Evolutionary conservation across 768 basidiomycete species (phyloP).

Genomic region (Suillus clintonianus): DNA sequence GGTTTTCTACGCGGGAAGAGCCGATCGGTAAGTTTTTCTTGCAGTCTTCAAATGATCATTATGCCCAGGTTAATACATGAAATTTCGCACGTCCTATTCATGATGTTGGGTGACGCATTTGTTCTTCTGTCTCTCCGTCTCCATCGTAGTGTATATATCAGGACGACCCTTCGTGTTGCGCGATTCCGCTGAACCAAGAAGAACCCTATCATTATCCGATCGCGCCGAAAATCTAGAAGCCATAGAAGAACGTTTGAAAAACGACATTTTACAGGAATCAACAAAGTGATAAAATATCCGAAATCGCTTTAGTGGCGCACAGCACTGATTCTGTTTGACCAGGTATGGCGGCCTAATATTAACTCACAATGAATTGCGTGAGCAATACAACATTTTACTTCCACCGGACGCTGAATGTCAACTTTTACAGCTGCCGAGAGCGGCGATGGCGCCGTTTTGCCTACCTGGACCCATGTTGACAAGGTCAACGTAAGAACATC

Average conservation of each 20-base stretch:
- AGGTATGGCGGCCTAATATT: conserved; percentile 90
- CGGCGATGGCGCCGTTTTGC: conserved; percentile 80
- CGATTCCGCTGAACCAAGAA: conserved; percentile 81
- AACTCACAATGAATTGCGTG: conserved; percentile 91
- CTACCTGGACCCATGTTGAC: conserved; percentile 94
- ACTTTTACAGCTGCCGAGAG: conserved; percentile 47
- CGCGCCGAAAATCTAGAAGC: conserved; percentile 94
- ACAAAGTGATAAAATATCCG: conserved; percentile 47
- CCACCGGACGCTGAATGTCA: conserved; percentile 14
- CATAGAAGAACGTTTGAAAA: conserved; percentile 85
- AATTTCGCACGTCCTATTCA: not conserved
- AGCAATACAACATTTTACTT: conserved; percentile 14
- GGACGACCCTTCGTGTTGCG: conserved; percentile 92
- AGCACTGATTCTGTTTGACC: conserved; percentile 12
- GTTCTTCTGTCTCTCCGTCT: conserved; percentile 11
- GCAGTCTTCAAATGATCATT: not conserved
- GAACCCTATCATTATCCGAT: conserved; percentile 80
- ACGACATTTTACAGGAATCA: conserved; percentile 88
- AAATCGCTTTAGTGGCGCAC: not conserved
- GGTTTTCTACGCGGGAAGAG: conserved; percentile 97
- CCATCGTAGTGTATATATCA: conserved; percentile 72
- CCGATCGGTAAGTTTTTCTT: conserved; percentile 68
- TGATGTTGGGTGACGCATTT: conserved; percentile 2
- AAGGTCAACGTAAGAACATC: conserved; percentile 81
- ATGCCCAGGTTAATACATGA: not conserved